Evolutionary conservation across 1,284 basidiomycete species (phyloP).

Genomic region (Sporisorium scitamineum): DNA sequence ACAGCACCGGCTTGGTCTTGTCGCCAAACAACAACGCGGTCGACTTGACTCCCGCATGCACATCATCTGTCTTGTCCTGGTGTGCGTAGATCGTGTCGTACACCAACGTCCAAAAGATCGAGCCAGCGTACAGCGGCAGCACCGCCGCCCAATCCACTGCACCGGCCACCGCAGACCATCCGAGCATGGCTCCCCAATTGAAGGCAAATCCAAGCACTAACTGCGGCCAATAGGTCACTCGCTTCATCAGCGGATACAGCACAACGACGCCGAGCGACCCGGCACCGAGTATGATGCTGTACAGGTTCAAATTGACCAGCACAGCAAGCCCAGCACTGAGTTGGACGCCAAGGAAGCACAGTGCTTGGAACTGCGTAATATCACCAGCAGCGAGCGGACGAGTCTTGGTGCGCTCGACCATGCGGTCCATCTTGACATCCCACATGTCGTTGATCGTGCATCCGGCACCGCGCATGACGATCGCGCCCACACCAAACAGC

Average conservation of each 20-base stretch:
- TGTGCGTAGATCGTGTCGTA: slow-evolving; percentile 99
- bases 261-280: slow-evolving; percentile 87
- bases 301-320: slow-evolving; percentile 91
- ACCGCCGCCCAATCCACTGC: slow-evolving; percentile 79
- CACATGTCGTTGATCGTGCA: slow-evolving; percentile 99
- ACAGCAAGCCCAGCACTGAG: slow-evolving; percentile 87
- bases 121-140: slow-evolving; percentile 88
- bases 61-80: slow-evolving; percentile 95
- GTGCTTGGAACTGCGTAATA: slow-evolving; percentile 80
- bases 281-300: slow-evolving; percentile 92
- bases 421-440: slow-evolving; percentile 89
- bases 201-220: slow-evolving; percentile 81
- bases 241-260: slow-evolving; percentile 97
- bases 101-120: slow-evolving; percentile 91
- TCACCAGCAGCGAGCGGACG: slow-evolving; percentile 85
- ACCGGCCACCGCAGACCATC: slow-evolving; percentile 93
- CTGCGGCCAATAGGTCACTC: slow-evolving; percentile 96
- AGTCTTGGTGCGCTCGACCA: slow-evolving; percentile 80
- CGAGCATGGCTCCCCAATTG: slow-evolving; percentile 96
- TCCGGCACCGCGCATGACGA: slow-evolving; percentile 97
- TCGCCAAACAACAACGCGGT: slow-evolving; percentile 87
- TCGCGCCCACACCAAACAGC: slow-evolving; percentile 88
- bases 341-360: slow-evolving; percentile 86
- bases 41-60: slow-evolving; percentile 87
- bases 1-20: slow-evolving; percentile 81